Evolutionary conservation across 1,139 yeast genomes (phyloP).

Genomic region (Kurtzmaniella natalensis): DNA sequence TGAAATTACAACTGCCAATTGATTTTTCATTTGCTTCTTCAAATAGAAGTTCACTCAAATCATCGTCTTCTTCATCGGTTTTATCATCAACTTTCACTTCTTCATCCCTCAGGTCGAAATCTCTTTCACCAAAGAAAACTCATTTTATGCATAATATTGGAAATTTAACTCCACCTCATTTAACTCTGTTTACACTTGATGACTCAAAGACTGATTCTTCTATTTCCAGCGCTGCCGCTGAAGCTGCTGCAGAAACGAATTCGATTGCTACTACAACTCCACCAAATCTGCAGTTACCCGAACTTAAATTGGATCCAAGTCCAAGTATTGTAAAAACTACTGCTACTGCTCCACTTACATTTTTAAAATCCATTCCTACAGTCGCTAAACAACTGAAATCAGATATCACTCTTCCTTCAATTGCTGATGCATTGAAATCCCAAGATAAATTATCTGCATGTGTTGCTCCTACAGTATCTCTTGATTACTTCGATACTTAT

Average conservation of each 20-base stretch:
- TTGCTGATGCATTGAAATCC: constrained; percentile 32
- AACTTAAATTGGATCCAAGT: background rate
- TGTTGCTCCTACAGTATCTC: constrained; percentile 41
- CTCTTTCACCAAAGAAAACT: constrained; percentile 31
- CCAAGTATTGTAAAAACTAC: too few species aligned
- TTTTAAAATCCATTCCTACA: background rate
- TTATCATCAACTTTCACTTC: constrained; percentile 6
- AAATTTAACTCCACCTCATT: constrained; percentile 23
- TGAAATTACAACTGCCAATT: constrained; percentile 4
- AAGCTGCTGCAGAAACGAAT: background rate
- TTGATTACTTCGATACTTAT: constrained; percentile 46
- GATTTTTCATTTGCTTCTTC: constrained; percentile 6
- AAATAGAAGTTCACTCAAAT: background rate
- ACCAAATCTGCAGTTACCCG: background rate
- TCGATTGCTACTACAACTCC: background rate
- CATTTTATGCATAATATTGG: constrained; percentile 16
- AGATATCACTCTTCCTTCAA: constrained; percentile 34
- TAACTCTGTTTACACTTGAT: constrained; percentile 17
- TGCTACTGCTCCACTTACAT: background rate
- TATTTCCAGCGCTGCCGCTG: background rate
- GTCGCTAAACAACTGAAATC: background rate
- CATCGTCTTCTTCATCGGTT: background rate
- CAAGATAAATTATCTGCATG: constrained; percentile 25
- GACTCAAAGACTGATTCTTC: constrained; percentile 3
- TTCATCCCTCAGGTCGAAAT: constrained; percentile 22